Percentiles rank a stretch among this genome's conserved stretches.
These are phyloP conservation scores for Nemania abortiva DNA, from an alignment of 2,329 filamentous ascomycete species.

Conservation along the genomic window DNA sequence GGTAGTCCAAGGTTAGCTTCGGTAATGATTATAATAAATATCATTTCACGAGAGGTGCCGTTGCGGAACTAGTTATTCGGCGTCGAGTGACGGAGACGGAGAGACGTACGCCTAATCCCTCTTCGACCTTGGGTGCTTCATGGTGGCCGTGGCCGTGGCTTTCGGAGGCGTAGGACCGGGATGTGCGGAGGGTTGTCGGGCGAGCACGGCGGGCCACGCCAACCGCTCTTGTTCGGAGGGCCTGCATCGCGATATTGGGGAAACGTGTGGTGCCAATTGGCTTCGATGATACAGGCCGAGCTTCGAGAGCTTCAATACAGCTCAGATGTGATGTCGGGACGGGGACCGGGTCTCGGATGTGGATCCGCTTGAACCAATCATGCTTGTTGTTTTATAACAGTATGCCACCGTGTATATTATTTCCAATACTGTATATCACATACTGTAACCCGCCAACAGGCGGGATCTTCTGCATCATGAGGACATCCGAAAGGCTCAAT, in stretches of 20 bases:
- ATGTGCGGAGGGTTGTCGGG: slow-evolving; percentile 50
- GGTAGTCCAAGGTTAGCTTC: slow-evolving; percentile 12
- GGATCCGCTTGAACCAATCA: slow-evolving; percentile 45
- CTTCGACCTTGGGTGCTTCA: slow-evolving; percentile 58
- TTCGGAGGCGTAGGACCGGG: slow-evolving; percentile 67
- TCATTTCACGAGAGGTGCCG: not conserved
- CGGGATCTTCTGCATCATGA: not conserved
- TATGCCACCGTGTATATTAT: slow-evolving; percentile 29
- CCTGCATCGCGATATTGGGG: slow-evolving; percentile 48
- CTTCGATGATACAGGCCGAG: slow-evolving; percentile 35
- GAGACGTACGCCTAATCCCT: slow-evolving; percentile 68
- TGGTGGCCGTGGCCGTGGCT: slow-evolving; percentile 56
- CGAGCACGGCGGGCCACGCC: slow-evolving; percentile 55
- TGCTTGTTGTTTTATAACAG: slow-evolving; percentile 31
- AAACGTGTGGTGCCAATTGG: slow-evolving; percentile 46
- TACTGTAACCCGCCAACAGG: slow-evolving; percentile 18
- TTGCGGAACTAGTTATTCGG: not conserved
- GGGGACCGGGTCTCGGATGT: slow-evolving; percentile 42
- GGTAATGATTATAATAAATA: slow-evolving; percentile 15
- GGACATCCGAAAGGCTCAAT: not conserved
- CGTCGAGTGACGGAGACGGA: not conserved
- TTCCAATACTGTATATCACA: not conserved
- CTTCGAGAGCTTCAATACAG: slow-evolving; percentile 35
- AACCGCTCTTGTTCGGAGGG: slow-evolving; percentile 60
- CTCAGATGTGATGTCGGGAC: slow-evolving; percentile 43